These are phyloP conservation scores for Metschnikowia koreensis DNA, from an alignment of 805 yeast genomes.

Conservation along the genomic window DNA sequence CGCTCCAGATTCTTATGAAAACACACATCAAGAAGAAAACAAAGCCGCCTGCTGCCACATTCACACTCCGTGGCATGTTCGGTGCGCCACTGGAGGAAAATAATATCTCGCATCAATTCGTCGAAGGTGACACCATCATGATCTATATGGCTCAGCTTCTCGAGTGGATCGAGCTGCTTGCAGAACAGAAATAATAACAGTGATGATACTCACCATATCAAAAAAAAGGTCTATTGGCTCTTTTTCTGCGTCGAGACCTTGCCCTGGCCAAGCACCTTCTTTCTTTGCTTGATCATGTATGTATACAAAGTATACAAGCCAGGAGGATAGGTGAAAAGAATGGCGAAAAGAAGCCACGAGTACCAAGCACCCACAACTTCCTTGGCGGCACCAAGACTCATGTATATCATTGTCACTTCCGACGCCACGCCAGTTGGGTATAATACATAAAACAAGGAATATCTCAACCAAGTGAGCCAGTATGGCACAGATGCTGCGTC, in stretches of 20 bases:
- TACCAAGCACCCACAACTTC: slow-evolving; percentile 47
- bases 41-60: slow-evolving; percentile 8
- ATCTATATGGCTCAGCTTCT: slow-evolving; percentile 31
- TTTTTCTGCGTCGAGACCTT: slow-evolving; percentile 12
- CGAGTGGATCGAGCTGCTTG: slow-evolving; percentile 27
- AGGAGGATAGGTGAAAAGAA: slow-evolving; percentile 73
- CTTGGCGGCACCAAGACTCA: slow-evolving; percentile 71
- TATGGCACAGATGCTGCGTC: slow-evolving; percentile 53
- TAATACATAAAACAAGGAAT: slow-evolving; percentile 75
- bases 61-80: slow-evolving; percentile 16
- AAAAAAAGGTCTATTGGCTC: slow-evolving; percentile 7
- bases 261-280: slow-evolving; percentile 57
- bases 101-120: slow-evolving; percentile 23
- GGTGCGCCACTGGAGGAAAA: slow-evolving; percentile 14
- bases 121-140: slow-evolving; percentile 31
- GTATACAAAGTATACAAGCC: slow-evolving; percentile 82
- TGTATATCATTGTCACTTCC: slow-evolving; percentile 68
- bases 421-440: slow-evolving; percentile 93
- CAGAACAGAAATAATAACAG: neutral
- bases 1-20: slow-evolving; percentile 36
- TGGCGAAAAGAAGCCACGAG: slow-evolving; percentile 52
- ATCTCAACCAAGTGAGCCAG: slow-evolving; percentile 68
- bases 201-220: neutral
- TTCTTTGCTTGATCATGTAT: slow-evolving; percentile 88
- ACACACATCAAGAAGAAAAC: slow-evolving; percentile 10